Percentiles rank a stretch among this genome's conserved stretches.
Evolutionary conservation across 176 grass and related monocot species (phyloP).

Genomic region (Pharus latifolius): DNA sequence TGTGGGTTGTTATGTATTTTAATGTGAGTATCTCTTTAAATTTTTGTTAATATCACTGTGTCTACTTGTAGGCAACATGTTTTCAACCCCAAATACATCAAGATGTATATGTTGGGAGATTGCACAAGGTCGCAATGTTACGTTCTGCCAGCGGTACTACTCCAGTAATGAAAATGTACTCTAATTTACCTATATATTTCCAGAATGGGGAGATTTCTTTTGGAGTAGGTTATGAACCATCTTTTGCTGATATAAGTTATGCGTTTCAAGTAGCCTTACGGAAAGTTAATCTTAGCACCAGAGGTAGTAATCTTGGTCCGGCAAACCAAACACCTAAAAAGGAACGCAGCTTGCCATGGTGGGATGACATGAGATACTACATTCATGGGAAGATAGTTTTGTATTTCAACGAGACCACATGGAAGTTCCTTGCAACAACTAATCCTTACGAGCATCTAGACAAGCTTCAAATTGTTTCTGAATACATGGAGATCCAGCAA

Average conservation of each 20-base stretch:
- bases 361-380: conserved; percentile 98
- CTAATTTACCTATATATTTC: conserved; percentile 89
- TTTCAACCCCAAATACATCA: conserved; percentile 99
- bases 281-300: conserved; percentile 80
- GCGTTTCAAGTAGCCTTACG: conserved; percentile 85
- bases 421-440: conserved; percentile 84
- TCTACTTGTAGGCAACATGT: conserved; percentile 76
- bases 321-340: conserved; percentile 58
- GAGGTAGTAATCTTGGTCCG: conserved; percentile 28
- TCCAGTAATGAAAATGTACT: conserved; percentile 97
- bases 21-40: neutral
- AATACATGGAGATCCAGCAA: conserved; percentile 96
- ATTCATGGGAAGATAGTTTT: conserved; percentile 87
- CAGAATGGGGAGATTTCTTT: conserved; percentile 94
- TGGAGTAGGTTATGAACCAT: conserved; percentile 96
- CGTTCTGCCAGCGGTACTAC: conserved; percentile 97
- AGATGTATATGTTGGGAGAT: conserved; percentile 93
- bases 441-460: conserved; percentile 94
- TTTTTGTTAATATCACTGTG: neutral
- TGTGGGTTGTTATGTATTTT: neutral
- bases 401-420: conserved; percentile 74
- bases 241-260: conserved; percentile 98
- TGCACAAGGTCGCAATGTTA: conserved; percentile 79
- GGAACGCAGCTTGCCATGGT: conserved; percentile 97
- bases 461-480: conserved; percentile 87